Evolutionary conservation across 768 basidiomycete genomes (phyloP), one percentile per base, ranked within the genome.

Genomic region (Boletus rubescentipes): DNA sequence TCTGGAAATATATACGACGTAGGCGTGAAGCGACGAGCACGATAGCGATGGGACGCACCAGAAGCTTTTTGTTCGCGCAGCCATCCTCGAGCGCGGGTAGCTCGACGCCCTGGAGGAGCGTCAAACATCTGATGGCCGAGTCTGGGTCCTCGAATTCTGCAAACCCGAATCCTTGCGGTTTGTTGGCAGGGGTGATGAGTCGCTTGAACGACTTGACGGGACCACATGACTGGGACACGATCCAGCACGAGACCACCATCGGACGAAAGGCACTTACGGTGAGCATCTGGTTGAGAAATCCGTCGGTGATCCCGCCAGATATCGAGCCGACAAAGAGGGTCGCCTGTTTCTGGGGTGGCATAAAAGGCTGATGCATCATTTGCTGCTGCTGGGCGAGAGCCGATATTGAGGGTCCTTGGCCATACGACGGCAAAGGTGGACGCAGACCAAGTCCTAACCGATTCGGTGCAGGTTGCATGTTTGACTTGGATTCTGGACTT

Each of bases 121-220:
- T 71, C 60, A 89, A 71, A 39, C 85, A 91, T 57, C 95, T 80
- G 56, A 95, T 72, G 4, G 97, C 94, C 55, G 88, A 85, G 67
- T 95, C 91, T 14, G 96, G 92, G 50, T 95, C 95, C 67, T 95
- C 91, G 67, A 83, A 98, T 69, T 96, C 91, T 45, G 93, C 96
- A 72, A 98, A 99, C 10, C 95, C 97, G 67, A 98, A 98, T 3
- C 93, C 93, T 75, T 95, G 91, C 7, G 95, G 90, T 70, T 95
- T 92, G 65, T 95, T 92, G 16, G 90, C 86, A 23, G 93, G 91
- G 2, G 93, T 95, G 42, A 91, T 90, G 21, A 95, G 84, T 15
- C 95, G 87, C 63, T 95, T 98, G 75, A 99, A 91, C 1, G 91
- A 92, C 55, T 85, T 85, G 55, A 98, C 77, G 4, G 86, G 83